phyloP scores from a whole-genome alignment of 805 yeast species.

The Saturnispora dispora region DNA sequence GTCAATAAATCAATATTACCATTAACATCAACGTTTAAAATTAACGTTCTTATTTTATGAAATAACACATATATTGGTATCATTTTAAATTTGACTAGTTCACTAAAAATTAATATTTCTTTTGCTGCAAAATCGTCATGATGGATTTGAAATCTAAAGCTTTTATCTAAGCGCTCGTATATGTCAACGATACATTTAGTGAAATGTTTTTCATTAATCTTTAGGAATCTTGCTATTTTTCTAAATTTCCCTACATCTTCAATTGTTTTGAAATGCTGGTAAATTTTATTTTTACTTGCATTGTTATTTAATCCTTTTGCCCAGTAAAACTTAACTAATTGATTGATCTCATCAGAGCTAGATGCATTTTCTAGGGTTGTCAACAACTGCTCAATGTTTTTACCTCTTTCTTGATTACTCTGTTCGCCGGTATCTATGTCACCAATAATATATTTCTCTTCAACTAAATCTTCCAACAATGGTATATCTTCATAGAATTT shows the following conservation, averaged over 20 bases:
- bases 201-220: constrained; percentile 43
- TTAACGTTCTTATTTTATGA: constrained; percentile 59
- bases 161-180: constrained; percentile 44
- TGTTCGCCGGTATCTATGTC: not conserved
- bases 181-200: constrained; percentile 45
- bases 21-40: constrained; percentile 40
- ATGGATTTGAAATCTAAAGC: constrained; percentile 52
- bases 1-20: constrained; percentile 61
- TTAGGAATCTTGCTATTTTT: constrained; percentile 58
- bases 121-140: constrained; percentile 44
- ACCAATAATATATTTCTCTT: constrained; percentile 19
- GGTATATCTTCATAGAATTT: constrained; percentile 56
- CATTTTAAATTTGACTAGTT: constrained; percentile 66
- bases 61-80: constrained; percentile 64
- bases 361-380: constrained; percentile 28
- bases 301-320: constrained; percentile 49
- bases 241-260: constrained; percentile 37
- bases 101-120: constrained; percentile 57
- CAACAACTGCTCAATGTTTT: constrained; percentile 4
- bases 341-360: constrained; percentile 42
- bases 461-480: constrained; percentile 27
- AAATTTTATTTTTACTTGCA: constrained; percentile 56
- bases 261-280: constrained; percentile 45
- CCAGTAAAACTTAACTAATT: constrained; percentile 41
- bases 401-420: not conserved